Evolutionary conservation across 2,329 filamentous ascomycete genomes (phyloP).

Genomic region (Camptophora hylomeconis): DNA sequence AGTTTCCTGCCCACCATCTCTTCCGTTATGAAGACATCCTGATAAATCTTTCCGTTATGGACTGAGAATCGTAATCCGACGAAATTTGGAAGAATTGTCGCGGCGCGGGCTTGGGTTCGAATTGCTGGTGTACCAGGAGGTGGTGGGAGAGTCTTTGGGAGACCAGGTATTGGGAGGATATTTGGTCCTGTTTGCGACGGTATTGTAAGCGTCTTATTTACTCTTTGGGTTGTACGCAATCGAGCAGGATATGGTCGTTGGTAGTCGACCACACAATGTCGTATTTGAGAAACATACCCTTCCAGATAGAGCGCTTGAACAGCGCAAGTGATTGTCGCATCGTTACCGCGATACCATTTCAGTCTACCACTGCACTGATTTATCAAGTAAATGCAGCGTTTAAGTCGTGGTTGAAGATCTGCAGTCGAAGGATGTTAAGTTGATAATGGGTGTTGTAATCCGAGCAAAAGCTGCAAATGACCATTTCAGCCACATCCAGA

Average conservation of each 20-base stretch:
- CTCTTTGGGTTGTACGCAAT: not conserved
- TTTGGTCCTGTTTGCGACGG: slow-evolving; percentile 10
- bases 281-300: slow-evolving; percentile 44
- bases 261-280: slow-evolving; percentile 1
- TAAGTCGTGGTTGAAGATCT: too few relatives aligned
- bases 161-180: slow-evolving; percentile 27
- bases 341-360: slow-evolving; percentile 6
- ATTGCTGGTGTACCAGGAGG: slow-evolving; percentile 55
- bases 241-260: slow-evolving; percentile 10
- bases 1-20: slow-evolving; percentile 96
- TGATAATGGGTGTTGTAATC: too few relatives aligned
- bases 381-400: too few relatives aligned
- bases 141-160: slow-evolving; percentile 30
- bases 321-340: slow-evolving; percentile 61
- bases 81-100: slow-evolving; percentile 85
- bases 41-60: slow-evolving; percentile 81
- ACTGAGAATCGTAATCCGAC: slow-evolving; percentile 81
- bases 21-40: slow-evolving; percentile 73
- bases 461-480: too few relatives aligned
- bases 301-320: slow-evolving; percentile 72
- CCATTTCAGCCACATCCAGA: too few relatives aligned
- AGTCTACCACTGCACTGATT: too few relatives aligned
- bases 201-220: not conserved
- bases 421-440: too few relatives aligned
- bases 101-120: slow-evolving; percentile 72